phyloP scores from a whole-genome alignment of 2,329 filamentous ascomycete genomes.

The Atkinsonella texensis region DNA sequence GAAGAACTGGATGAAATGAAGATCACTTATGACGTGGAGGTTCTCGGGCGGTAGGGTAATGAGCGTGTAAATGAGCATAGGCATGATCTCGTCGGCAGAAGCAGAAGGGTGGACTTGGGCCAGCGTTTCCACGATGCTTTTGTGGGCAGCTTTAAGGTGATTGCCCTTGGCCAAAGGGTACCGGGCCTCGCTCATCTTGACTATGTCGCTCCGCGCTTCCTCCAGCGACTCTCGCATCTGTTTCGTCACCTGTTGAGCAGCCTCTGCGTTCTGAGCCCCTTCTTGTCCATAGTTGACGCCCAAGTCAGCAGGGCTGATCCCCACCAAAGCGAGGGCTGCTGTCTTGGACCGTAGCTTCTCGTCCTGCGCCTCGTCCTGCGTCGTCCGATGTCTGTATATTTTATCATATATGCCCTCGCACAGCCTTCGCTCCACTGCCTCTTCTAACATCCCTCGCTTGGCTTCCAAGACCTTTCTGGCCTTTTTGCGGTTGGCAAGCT shows the following conservation, averaged over 20 bases:
- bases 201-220: slow-evolving; percentile 55
- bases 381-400: slow-evolving; percentile 83
- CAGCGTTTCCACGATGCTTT: slow-evolving; percentile 82
- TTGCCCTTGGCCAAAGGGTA: slow-evolving; percentile 88
- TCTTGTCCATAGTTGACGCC: slow-evolving; percentile 59
- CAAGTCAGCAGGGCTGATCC: slow-evolving; percentile 77
- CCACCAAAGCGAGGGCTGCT: slow-evolving; percentile 78
- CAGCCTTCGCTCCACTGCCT: slow-evolving; percentile 77
- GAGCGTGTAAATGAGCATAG: slow-evolving; percentile 89
- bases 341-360: slow-evolving; percentile 92
- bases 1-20: slow-evolving; percentile 90
- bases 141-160: slow-evolving; percentile 78
- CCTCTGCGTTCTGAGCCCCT: slow-evolving; percentile 41
- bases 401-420: slow-evolving; percentile 78
- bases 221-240: slow-evolving; percentile 64
- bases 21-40: slow-evolving; percentile 83
- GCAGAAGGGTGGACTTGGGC: slow-evolving; percentile 61
- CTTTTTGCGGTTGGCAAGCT: slow-evolving; percentile 69
- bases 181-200: slow-evolving; percentile 73
- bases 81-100: slow-evolving; percentile 93
- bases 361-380: slow-evolving; percentile 88
- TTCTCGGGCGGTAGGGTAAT: slow-evolving; percentile 81
- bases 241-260: slow-evolving; percentile 45
- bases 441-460: slow-evolving; percentile 68
- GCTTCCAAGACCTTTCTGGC: slow-evolving; percentile 66